Evolutionary conservation across 23 red algal genomes (phyloP).

Genomic region (Agarophyton chilense): DNA sequence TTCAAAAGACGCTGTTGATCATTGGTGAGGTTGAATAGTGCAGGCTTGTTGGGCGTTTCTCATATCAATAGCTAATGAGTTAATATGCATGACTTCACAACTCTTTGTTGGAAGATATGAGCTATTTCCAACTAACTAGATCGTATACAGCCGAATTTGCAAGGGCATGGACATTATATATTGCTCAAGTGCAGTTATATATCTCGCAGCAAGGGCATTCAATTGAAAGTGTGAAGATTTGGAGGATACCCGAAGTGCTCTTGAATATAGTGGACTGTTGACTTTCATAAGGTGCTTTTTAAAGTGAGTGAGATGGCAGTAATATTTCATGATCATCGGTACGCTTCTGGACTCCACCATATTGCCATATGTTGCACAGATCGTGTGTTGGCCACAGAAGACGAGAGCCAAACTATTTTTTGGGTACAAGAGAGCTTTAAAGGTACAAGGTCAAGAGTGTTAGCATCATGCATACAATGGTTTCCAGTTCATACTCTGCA

Average conservation of each 20-base stretch:
- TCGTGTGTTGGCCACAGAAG: constrained; percentile 18
- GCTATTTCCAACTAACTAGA: neutral
- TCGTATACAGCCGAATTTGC: neutral
- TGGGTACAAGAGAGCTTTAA: neutral
- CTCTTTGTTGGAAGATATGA: neutral
- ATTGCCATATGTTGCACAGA: constrained; percentile 28
- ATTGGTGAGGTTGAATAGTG: too few relatives aligned
- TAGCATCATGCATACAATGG: constrained; percentile 27
- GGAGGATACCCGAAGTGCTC: neutral
- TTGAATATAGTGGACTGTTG: constrained; percentile 37
- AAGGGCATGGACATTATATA: neutral
- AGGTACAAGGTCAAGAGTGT: constrained; percentile 4
- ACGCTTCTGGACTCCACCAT: constrained; percentile 6
- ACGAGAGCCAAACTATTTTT: constrained; percentile 19
- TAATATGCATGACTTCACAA: neutral
- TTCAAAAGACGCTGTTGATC: neutral
- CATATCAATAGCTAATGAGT: neutral
- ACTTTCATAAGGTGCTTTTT: constrained; percentile 13
- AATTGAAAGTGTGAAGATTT: constrained; percentile 3
- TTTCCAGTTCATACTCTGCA: neutral
- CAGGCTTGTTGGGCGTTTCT: neutral
- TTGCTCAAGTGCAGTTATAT: constrained; percentile 30
- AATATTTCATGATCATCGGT: constrained; percentile 47
- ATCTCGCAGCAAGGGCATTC: constrained; percentile 52
- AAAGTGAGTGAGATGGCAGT: constrained; percentile 32